Base-by-base conservation (phyloP, 257 asterid genomes). In the Lycium ferocissimum region DNA sequence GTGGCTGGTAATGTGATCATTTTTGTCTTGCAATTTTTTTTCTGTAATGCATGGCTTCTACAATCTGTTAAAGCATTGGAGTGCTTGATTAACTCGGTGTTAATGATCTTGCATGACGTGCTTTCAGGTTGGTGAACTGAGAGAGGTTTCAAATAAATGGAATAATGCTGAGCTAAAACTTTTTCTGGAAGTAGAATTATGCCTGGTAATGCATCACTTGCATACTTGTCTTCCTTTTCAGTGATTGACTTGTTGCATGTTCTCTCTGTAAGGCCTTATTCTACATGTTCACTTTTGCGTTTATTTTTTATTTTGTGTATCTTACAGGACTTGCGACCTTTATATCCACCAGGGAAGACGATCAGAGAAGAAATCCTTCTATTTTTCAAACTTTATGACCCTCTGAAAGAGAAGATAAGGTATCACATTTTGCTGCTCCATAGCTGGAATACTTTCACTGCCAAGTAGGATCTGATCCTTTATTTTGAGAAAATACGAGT, bases 71-170 rank as follows among this genome's bases (percentile, higher is more conserved):
- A 45, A 79, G 9, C 45, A 53, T 71, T 18, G 51, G 38, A 3
- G 14, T 57, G 20, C 47, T 53, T 71, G 8, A 56, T 9, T 73
- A 33, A 47, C 71, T 51, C 75, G 37, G 58, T 54, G 83, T n/a
- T 62, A 63, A 59, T 88, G 71, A 45, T 84, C 79, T 33, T 84
- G n/a, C 81, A 67, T 84, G 58, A n/a, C 73, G 45, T 86, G 71
- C 4, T 70, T 78, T 49, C 87, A 94, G 98, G 98, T 94, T 83
- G 97, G 95, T 37, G 93, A 90, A 84, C 89, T 94, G 85, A 91
- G 95, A 87, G 97, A 91, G 80, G 92, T 92, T 53, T 26, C 33
- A 26, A 26, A 26, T 26, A 26, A 26, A 26, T 26, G 33, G 33
- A 26, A 26, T 26, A 26, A 26, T 26, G 33, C 33, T 26, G 33